phyloP scores from a whole-genome alignment of 1,139 yeast species.

The Candida mesenterica region DNA sequence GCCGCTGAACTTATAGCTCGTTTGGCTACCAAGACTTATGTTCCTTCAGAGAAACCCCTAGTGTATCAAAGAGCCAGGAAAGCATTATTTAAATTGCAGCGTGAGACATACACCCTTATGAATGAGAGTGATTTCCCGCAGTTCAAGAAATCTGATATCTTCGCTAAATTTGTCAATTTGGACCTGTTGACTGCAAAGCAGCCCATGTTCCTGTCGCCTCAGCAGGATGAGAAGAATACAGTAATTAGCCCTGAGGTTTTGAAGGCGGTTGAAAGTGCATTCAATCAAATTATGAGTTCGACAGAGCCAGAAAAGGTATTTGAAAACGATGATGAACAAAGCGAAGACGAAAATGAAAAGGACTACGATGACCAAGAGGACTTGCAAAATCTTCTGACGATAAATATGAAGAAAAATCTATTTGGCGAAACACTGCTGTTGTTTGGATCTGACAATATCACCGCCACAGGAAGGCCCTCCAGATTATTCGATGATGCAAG shows the following conservation, averaged over 20 bases:
- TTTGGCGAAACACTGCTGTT: conserved; percentile 36
- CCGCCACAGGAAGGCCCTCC: no score
- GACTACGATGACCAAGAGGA: no score
- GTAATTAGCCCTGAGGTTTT: conserved; percentile 48
- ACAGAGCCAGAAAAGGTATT: conserved; percentile 3
- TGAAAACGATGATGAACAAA: no score
- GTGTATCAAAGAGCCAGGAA: conserved; percentile 50
- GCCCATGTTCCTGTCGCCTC: conserved; percentile 3
- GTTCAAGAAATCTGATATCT: conserved; percentile 44
- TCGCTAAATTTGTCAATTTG: conserved; percentile 38
- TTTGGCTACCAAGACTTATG: conserved; percentile 6
- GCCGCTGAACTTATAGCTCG: conserved; percentile 7
- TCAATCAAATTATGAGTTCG: conserved; percentile 61
- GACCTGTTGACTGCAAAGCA: conserved; percentile 4
- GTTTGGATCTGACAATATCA: conserved; percentile 22
- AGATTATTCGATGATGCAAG: conserved; percentile 37
- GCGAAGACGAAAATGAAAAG: no score
- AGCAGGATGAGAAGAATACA: conserved; percentile 4
- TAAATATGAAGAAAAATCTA: conserved; percentile 30
- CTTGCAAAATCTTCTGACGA: conserved; percentile 14
- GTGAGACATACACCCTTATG: conserved; percentile 48
- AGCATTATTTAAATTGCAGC: conserved; percentile 57
- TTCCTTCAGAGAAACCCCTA: neutral
- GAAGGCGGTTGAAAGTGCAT: conserved; percentile 69
- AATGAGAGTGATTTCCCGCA: conserved; percentile 50